A percentile compares a stretch with the other conserved stretches of the same genome.
Conservation (phyloP, 2,329 filamentous ascomycete genomes). For the Trichoderma gracile region DNA sequence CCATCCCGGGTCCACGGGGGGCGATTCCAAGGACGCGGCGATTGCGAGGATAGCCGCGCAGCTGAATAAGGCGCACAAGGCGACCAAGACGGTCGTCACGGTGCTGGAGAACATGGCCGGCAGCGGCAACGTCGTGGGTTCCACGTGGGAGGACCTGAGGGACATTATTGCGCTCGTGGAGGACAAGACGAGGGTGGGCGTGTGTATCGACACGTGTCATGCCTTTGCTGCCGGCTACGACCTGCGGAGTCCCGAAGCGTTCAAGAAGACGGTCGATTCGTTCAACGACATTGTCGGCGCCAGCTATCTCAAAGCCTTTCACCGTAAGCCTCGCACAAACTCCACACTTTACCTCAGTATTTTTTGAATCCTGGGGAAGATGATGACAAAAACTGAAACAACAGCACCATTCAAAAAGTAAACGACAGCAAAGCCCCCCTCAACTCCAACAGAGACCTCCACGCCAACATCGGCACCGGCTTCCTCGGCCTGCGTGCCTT, state of each 20-base stretch:
- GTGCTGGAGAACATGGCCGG: constrained; percentile 96
- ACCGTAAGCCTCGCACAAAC: constrained; percentile 49
- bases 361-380: too few relatives aligned
- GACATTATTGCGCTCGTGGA: constrained; percentile 80
- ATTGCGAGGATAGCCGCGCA: constrained; percentile 77
- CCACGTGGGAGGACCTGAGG: constrained; percentile 79
- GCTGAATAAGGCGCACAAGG: constrained; percentile 78
- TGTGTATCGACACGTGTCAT: constrained; percentile 97
- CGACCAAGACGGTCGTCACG: constrained; percentile 74
- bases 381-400: too few relatives aligned
- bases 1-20: constrained; percentile 83
- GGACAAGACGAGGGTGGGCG: constrained; percentile 81
- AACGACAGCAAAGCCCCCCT: constrained; percentile 96
- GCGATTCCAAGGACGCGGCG: constrained; percentile 65
- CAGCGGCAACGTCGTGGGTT: constrained; percentile 82
- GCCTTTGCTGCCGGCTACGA: constrained; percentile 95
- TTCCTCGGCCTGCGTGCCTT: constrained; percentile 90
- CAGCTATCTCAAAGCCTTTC: constrained; percentile 78
- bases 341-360: too few relatives aligned
- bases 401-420: constrained; percentile 43
- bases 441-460: constrained; percentile 77
- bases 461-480: constrained; percentile 94
- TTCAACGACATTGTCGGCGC: constrained; percentile 79
- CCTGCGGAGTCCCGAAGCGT: constrained; percentile 71
- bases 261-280: constrained; percentile 68